Conservation (phyloP, 2,329 filamentous ascomycete genomes). For the Claviceps sp. region DNA sequence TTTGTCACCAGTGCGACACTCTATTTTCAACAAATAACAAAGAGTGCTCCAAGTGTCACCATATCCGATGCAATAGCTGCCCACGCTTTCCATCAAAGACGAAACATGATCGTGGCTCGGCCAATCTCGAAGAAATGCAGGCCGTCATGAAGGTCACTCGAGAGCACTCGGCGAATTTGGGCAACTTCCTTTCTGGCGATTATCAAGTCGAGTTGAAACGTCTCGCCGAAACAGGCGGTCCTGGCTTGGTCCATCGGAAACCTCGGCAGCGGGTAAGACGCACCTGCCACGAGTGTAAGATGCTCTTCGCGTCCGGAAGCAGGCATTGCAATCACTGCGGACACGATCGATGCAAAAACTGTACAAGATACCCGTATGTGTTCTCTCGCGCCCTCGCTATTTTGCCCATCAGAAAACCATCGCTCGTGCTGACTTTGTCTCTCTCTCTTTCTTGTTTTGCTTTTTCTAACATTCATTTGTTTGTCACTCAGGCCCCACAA, state of each 20-base stretch:
- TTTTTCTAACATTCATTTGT: not conserved
- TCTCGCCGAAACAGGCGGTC: constrained; percentile 51
- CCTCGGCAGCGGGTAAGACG: constrained; percentile 61
- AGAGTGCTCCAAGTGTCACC: constrained; percentile 61
- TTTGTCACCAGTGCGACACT: constrained; percentile 69
- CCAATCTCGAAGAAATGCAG: constrained; percentile 37
- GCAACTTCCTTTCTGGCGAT: constrained; percentile 32
- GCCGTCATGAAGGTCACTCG: constrained; percentile 40
- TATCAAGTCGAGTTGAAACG: constrained; percentile 44
- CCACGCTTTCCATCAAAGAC: constrained; percentile 58
- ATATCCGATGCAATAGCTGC: constrained; percentile 71
- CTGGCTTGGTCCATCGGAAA: constrained; percentile 59
- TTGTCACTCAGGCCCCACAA: no score
- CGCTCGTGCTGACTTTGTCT: not conserved
- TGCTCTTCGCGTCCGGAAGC: constrained; percentile 41
- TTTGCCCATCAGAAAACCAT: no score
- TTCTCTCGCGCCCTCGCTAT: not conserved
- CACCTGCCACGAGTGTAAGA: constrained; percentile 61
- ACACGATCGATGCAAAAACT: constrained; percentile 67
- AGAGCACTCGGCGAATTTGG: constrained; percentile 40
- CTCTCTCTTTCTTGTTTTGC: no score
- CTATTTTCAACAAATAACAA: constrained; percentile 57
- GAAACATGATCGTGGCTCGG: constrained; percentile 39
- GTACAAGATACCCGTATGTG: constrained; percentile 66
- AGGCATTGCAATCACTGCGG: constrained; percentile 56